Base-by-base conservation (phyloP, 202 grass and related monocot species). In the Tripidium arundinaceum region DNA sequence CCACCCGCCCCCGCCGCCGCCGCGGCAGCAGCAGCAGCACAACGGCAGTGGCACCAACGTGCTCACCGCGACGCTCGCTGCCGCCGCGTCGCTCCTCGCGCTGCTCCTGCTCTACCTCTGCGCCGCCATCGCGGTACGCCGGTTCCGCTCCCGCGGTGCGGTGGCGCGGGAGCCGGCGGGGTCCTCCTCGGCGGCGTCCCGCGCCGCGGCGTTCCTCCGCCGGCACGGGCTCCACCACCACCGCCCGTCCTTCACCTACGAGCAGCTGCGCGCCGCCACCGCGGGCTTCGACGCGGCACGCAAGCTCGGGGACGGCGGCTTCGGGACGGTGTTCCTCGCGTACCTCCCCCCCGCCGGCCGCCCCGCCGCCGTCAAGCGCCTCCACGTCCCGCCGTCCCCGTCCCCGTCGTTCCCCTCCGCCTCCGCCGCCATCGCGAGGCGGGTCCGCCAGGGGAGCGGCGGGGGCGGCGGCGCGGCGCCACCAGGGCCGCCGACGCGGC, bases 351-450 rank as follows among this genome's bases (percentile, higher is more conserved):
- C 77, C 41, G 70, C 81, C 12, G 88, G 90, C 41, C 81, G 84
- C 65, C 67, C 88, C 40, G 83, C 81, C 68, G 93, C 90, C 80
- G 93, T 97, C n/a, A n/a, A n/a, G n/a, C n/a, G n/a, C n/a, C n/a
- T n/a, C n/a, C n/a, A n/a, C n/a, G n/a, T n/a, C n/a, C n/a, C n/a
- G n/a, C n/a, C n/a, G n/a, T n/a, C n/a, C n/a, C n/a, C n/a, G n/a
- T n/a, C n/a, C n/a, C n/a, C n/a, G n/a, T n/a, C n/a, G n/a, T n/a
- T n/a, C n/a, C n/a, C n/a, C n/a, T n/a, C n/a, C n/a, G 83, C 88
- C 8, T 43, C 91, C 31, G 81, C 91, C 27, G 65, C 82, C 43
- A 85, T 84, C 68, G 90, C 91, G n/a, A n/a, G n/a, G n/a, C n/a
- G n/a, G n/a, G n/a, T n/a, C n/a, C n/a, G n/a, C n/a, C n/a, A n/a